Base-by-base conservation (phyloP, 169 alveolate species). In the Ichthyophthirius multifiliis region DNA sequence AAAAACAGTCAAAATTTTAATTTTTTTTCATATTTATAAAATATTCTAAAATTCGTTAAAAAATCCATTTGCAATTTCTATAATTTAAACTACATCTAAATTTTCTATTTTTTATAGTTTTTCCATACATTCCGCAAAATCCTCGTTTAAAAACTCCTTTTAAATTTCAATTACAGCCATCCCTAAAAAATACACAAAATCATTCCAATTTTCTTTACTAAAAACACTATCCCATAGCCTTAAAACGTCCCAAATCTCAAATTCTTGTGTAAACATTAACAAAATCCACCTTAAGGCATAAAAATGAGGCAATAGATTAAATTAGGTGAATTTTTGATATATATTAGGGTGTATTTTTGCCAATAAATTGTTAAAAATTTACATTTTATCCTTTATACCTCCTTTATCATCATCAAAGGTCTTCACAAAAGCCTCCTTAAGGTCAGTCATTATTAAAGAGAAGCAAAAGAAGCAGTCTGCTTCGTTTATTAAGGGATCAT, bases 391-490 rank as follows among this genome's bases (percentile, higher is more conserved):
- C 31, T 81, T 73, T 3, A 81, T 81, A 27, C 86, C 86, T n/a
- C 65, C 74, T 16, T 81, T 65, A 2, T 34, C 35, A 35, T 81
- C 86, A 55, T 81, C 86, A 18, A 73, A 37, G 1, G 74, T 31
- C 15, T 76, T 37, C 13, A 81, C 34, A 71, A 81, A 81, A 43
- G 76, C 6, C 37, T 79, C 94, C 83, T 93, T 91, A 31, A 90
- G 82, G 65, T 94, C 92, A 6, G 89, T 73, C 97, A 94, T 94
- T 39, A 94, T 63, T 43, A 78, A 74, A 55, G 93, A 85, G 55
- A 94, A 94, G 65, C 94, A 83, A 78, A 90, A 94, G 85, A 94
- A 94, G 41, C 89, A 65, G 73, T 94, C 97, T 39, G 94, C 89
- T 73, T 94, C 97, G 37, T 73, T 80, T n/a, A n/a, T n/a, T n/a